phyloP scores from a whole-genome alignment of 163 green algal genomes.

The Prototheca wickerhamii region DNA sequence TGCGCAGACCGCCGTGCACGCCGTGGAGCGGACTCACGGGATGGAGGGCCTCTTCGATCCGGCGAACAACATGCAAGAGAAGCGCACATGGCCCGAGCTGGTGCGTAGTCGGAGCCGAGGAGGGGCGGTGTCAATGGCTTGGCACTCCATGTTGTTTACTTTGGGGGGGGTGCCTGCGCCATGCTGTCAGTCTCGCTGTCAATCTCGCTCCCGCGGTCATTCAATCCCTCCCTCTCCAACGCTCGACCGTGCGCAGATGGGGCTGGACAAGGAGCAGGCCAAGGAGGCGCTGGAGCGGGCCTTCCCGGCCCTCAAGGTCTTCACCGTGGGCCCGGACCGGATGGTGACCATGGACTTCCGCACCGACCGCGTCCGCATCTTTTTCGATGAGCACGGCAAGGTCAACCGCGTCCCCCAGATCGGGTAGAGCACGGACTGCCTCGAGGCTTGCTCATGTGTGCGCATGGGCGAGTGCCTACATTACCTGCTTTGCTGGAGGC shows the following conservation, averaged over 20 bases:
- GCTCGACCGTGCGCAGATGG: slow-evolving; percentile 16
- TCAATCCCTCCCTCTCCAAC: not conserved
- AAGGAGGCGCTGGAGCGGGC: slow-evolving; percentile 9
- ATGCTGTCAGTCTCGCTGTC: too few relatives aligned
- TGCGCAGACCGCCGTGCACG: too few relatives aligned
- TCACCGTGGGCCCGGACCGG: slow-evolving; percentile 8
- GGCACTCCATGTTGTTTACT: too few relatives aligned
- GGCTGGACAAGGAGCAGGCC: slow-evolving; percentile 4
- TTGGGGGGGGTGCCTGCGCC: too few relatives aligned
- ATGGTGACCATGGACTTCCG: slow-evolving; percentile 38
- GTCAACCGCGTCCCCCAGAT: slow-evolving; percentile 15
- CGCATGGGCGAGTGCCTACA: too few relatives aligned
- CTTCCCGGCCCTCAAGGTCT: not conserved
- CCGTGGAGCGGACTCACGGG: too few relatives aligned
- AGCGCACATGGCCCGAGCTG: slow-evolving; percentile 22
- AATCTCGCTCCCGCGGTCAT: not conserved
- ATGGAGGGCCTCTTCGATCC: not conserved
- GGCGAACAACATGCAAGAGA: slow-evolving; percentile 1
- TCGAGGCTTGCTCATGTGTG: too few relatives aligned
- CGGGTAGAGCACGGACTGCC: slow-evolving; percentile 10
- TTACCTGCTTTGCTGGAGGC: too few relatives aligned
- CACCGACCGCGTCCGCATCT: slow-evolving; percentile 25
- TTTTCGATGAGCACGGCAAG: slow-evolving; percentile 9
- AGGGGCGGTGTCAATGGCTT: too few relatives aligned
- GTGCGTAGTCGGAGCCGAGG: slow-evolving; percentile 8